A percentile compares a stretch with the other conserved stretches of the same genome.
Evolutionary conservation across 345 rosid species (phyloP).

Genomic region (Atalantia buxifolia): DNA sequence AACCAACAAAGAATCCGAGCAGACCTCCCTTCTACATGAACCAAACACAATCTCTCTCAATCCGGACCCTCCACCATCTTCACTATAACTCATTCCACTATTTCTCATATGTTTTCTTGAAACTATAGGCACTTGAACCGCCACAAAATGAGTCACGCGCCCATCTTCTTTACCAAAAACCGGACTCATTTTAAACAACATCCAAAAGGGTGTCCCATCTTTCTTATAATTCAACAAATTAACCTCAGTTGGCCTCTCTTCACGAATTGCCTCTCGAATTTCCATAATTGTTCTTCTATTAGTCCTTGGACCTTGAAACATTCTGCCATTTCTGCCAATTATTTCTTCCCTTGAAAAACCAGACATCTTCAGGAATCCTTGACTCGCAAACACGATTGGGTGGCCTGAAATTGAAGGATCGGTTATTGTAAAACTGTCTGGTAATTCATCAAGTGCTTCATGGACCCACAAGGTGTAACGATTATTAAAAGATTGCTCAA

Average conservation of each 20-base stretch:
- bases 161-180: conserved; percentile 64
- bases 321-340: conserved; percentile 71
- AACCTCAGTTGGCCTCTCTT: conserved; percentile 58
- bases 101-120: conserved; percentile 21
- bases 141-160: conserved; percentile 64
- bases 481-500: conserved; percentile 42
- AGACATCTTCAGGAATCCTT: conserved; percentile 69
- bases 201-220: conserved; percentile 92
- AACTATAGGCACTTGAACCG: conserved; percentile 77
- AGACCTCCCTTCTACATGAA: conserved; percentile 81
- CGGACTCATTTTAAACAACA: conserved; percentile 74
- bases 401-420: conserved; percentile 83
- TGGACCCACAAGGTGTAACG: conserved; percentile 54
- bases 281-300: conserved; percentile 69
- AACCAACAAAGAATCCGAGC: conserved; percentile 47
- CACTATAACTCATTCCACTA: conserved; percentile 31
- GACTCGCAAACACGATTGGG: conserved; percentile 88
- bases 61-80: conserved; percentile 34
- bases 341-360: conserved; percentile 69
- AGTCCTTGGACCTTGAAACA: conserved; percentile 80
- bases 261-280: conserved; percentile 81
- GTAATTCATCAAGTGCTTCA: conserved; percentile 70
- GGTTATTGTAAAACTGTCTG: conserved; percentile 79
- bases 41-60: conserved; percentile 46
- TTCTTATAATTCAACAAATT: conserved; percentile 75